phyloP scores from a whole-genome alignment of 169 alveolate genomes.

The Cryptosporidium baileyi region DNA sequence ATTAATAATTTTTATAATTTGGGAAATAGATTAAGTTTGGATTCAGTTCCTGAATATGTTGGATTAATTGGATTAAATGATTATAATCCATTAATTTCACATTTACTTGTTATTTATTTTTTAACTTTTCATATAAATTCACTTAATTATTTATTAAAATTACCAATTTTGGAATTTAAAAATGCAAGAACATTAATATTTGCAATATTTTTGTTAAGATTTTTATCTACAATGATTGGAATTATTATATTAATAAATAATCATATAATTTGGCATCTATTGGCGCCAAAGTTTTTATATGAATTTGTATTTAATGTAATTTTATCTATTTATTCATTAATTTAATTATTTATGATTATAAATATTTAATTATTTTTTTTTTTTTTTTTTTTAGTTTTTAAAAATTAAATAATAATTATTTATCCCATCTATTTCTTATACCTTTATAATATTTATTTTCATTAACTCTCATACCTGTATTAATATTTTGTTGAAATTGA shows the following conservation, averaged over 20 bases:
- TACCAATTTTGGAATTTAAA: background rate
- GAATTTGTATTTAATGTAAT: background rate
- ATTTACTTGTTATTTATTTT: background rate
- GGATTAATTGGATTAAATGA: conserved; percentile 28
- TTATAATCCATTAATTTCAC: background rate
- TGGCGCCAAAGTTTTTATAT: conserved; percentile 29
- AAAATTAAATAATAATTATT: too few relatives aligned
- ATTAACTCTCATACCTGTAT: background rate
- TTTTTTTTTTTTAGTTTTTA: too few relatives aligned
- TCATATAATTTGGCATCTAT: conserved; percentile 24
- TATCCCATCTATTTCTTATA: background rate
- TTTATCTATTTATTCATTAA: conserved; percentile 5
- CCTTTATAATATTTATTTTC: background rate
- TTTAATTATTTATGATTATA: too few relatives aligned
- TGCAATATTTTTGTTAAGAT: conserved; percentile 1
- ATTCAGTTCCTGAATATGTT: conserved; percentile 39
- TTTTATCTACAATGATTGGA: conserved; percentile 11
- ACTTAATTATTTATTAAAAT: background rate
- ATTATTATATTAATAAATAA: background rate
- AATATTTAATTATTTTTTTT: too few relatives aligned
- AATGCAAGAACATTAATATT: background rate
- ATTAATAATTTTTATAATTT: conserved; percentile 20
- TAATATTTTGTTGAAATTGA: background rate
- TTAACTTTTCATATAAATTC: conserved; percentile 32
- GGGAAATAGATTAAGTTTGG: conserved; percentile 6